phyloP scores from a whole-genome alignment of 176 grass and related monocot species.

The Poa pratensis region DNA sequence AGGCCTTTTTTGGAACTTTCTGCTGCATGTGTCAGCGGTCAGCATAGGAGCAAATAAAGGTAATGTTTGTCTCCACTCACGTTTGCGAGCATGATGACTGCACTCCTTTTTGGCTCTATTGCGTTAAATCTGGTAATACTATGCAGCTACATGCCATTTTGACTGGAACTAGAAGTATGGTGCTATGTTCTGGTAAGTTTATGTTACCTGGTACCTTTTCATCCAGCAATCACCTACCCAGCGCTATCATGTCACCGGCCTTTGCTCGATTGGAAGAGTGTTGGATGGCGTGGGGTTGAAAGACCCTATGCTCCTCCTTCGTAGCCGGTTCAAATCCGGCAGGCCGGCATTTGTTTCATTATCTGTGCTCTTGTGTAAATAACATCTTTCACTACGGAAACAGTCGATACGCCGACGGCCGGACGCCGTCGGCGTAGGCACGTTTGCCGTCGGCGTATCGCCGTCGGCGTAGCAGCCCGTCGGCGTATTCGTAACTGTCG shows the following conservation, averaged over 20 bases:
- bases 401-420: no score
- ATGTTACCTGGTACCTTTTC: not conserved
- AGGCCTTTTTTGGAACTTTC: not conserved
- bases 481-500: no score
- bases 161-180: not conserved
- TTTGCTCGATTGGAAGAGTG: slow-evolving; percentile 31
- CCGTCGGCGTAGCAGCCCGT: no score
- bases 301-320: slow-evolving; percentile 11
- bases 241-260: not conserved
- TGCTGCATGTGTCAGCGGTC: slow-evolving; percentile 2
- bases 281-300: slow-evolving; percentile 22
- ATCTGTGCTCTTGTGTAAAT: not conserved
- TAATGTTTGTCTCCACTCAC: not conserved
- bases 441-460: no score
- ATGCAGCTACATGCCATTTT: slow-evolving; percentile 15
- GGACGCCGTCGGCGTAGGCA: no score
- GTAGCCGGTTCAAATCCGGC: slow-evolving; percentile 27
- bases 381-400: no score
- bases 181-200: not conserved
- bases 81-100: slow-evolving; percentile 1
- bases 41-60: not conserved
- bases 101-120: not conserved
- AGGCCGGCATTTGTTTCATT: not conserved
- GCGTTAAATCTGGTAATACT: not conserved
- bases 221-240: not conserved